A percentile compares a stretch with the other conserved stretches of the same genome.
Conservation (phyloP, 331 rosid genomes). For the Arachis monticola region DNA sequence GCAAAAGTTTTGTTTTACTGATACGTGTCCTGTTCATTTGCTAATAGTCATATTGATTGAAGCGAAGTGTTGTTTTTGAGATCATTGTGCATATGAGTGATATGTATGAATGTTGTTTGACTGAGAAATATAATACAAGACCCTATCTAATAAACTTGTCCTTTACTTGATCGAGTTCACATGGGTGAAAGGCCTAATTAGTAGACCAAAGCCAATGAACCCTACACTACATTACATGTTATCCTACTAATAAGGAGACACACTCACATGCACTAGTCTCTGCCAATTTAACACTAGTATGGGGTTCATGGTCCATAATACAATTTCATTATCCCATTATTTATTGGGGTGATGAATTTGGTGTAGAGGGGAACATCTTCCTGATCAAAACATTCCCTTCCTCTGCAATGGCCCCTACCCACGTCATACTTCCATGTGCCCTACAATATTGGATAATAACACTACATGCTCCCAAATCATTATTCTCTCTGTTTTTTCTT, state of each 20-base stretch:
- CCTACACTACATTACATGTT: slow-evolving; percentile 19
- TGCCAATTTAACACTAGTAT: slow-evolving; percentile 33
- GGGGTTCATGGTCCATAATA: slow-evolving; percentile 31
- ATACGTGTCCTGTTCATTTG: too few species aligned
- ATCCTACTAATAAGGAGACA: slow-evolving; percentile 55
- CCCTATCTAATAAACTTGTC: slow-evolving; percentile 44
- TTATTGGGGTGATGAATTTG: slow-evolving; percentile 38
- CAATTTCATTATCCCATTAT: slow-evolving; percentile 21
- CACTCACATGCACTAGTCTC: slow-evolving; percentile 58
- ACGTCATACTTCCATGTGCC: slow-evolving; percentile 39
- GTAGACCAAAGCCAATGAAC: slow-evolving; percentile 58
- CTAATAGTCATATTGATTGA: too few species aligned
- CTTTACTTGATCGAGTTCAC: slow-evolving; percentile 48
- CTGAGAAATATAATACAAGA: slow-evolving; percentile 34
- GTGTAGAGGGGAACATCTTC: slow-evolving; percentile 31
- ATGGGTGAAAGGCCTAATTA: slow-evolving; percentile 48
- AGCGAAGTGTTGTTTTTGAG: too few species aligned
- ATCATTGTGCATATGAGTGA: too few species aligned
- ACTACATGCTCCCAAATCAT: too few species aligned
- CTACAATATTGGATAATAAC: slow-evolving; percentile 16
- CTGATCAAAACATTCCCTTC: slow-evolving; percentile 52
- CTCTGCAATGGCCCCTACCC: not conserved
- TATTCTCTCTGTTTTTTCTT: too few species aligned
- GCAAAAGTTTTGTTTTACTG: too few species aligned
- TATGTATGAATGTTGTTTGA: slow-evolving; percentile 47